Percentiles rank a stretch among this genome's conserved stretches.
Evolutionary conservation across 2,329 filamentous ascomycete species (phyloP).

Genomic region (Trichoderma citrinoviride): DNA sequence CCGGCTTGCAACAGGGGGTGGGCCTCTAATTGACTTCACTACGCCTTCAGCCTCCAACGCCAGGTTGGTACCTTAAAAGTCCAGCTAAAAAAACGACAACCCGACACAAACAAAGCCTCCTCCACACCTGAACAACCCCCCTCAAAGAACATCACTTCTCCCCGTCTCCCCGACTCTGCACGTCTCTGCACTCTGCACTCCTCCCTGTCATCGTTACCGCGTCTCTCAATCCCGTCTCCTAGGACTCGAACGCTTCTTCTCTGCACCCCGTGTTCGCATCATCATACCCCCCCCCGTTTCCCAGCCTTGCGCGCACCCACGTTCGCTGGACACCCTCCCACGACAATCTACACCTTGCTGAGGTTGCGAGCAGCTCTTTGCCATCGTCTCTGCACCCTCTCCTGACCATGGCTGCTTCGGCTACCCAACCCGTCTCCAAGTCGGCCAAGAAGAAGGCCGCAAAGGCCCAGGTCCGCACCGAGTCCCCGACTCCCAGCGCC

Average conservation of each 20-base stretch:
- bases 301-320: slow-evolving; percentile 2
- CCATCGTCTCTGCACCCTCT: slow-evolving; percentile 14
- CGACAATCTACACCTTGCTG: not conserved
- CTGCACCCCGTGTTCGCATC: slow-evolving; percentile 14
- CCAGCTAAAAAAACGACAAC: slow-evolving; percentile 18
- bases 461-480: slow-evolving; percentile 51
- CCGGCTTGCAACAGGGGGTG: slow-evolving; percentile 14
- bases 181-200: not conserved
- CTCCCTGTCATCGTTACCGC: not conserved
- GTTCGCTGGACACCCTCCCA: slow-evolving; percentile 17
- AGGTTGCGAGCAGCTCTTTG: slow-evolving; percentile 1
- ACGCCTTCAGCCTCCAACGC: slow-evolving; percentile 21
- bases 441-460: slow-evolving; percentile 65
- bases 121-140: slow-evolving; percentile 7
- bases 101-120: slow-evolving; percentile 21
- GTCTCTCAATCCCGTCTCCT: not conserved
- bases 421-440: slow-evolving; percentile 56
- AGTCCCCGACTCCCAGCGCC: slow-evolving; percentile 53
- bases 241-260: not conserved
- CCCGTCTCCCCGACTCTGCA: no score
- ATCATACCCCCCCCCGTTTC: not conserved
- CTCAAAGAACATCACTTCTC: not conserved
- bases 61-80: slow-evolving; percentile 20
- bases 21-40: slow-evolving; percentile 21
- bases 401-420: slow-evolving; percentile 58